Conservation (phyloP, 495 filamentous ascomycete genomes). For the Penicillium angulare region DNA sequence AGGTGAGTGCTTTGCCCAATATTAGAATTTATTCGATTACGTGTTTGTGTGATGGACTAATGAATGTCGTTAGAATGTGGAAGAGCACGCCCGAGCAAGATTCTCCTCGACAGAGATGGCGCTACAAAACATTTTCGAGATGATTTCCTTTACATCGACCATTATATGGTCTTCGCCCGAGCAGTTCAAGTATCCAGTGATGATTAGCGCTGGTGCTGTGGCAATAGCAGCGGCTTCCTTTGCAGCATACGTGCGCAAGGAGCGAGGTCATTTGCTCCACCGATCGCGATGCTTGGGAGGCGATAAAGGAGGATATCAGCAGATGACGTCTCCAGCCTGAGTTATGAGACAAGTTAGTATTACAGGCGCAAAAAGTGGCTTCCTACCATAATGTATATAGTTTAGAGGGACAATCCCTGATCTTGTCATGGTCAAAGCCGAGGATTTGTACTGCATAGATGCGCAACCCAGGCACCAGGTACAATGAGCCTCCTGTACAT, state of each 20-base stretch:
- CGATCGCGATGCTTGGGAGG: conserved; percentile 31
- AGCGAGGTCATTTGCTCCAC: conserved; percentile 65
- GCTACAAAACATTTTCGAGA: conserved; percentile 65
- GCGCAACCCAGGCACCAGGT: not conserved
- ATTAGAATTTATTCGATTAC: not conserved
- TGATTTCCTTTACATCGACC: conserved; percentile 59
- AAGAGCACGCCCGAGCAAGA: conserved; percentile 46
- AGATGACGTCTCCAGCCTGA: not conserved
- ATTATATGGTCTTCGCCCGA: conserved; percentile 56
- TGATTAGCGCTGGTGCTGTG: conserved; percentile 55
- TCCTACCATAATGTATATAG: no score
- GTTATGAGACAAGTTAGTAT: not conserved
- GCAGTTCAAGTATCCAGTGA: conserved; percentile 59
- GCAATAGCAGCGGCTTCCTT: conserved; percentile 49
- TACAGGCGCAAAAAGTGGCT: not conserved
- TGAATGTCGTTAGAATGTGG: conserved; percentile 40
- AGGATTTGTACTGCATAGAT: no score
- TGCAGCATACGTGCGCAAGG: conserved; percentile 52
- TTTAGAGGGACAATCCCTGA: no score
- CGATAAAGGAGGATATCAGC: conserved; percentile 14
- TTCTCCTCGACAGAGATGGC: conserved; percentile 64
- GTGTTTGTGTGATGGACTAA: not conserved
- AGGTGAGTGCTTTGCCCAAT: conserved; percentile 50
- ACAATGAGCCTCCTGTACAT: no score
- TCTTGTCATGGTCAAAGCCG: no score